Evolutionary conservation across 2,329 filamentous ascomycete species (phyloP).

Genomic region (Neonectria faginata): DNA sequence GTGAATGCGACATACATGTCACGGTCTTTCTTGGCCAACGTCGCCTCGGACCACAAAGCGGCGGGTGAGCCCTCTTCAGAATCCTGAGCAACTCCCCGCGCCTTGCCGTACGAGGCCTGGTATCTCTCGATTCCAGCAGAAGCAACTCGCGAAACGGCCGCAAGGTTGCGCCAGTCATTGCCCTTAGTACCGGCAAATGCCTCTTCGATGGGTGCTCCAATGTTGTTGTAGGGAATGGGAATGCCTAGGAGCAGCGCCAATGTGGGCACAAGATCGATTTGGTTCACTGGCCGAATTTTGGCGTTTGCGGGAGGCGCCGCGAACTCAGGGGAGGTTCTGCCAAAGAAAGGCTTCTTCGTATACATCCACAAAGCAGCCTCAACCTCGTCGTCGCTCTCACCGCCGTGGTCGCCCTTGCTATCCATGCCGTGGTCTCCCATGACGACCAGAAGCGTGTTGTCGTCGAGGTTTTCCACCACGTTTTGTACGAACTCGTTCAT

Average conservation of each 20-base stretch:
- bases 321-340: conserved; percentile 74
- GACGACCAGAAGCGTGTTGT: conserved; percentile 88
- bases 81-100: conserved; percentile 74
- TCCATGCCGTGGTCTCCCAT: conserved; percentile 99
- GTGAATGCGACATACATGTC: conserved; percentile 70
- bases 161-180: conserved; percentile 80
- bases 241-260: conserved; percentile 87
- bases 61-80: conserved; percentile 56
- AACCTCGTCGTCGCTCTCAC: conserved; percentile 95
- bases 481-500: conserved; percentile 86
- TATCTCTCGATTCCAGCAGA: conserved; percentile 91
- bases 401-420: conserved; percentile 95
- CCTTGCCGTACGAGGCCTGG: conserved; percentile 82
- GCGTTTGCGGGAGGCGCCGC: conserved; percentile 74
- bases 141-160: conserved; percentile 79
- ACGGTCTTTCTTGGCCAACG: conserved; percentile 53
- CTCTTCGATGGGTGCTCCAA: conserved; percentile 93
- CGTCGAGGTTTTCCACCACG: conserved; percentile 79
- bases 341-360: conserved; percentile 87
- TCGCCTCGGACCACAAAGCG: conserved; percentile 62
- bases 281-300: conserved; percentile 79
- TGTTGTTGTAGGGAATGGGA: conserved; percentile 95
- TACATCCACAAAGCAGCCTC: conserved; percentile 99
- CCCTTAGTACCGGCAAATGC: conserved; percentile 81
- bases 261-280: conserved; percentile 97